Base-by-base conservation (phyloP, 2,329 filamentous ascomycete genomes). In the Ascochyta pisi region DNA sequence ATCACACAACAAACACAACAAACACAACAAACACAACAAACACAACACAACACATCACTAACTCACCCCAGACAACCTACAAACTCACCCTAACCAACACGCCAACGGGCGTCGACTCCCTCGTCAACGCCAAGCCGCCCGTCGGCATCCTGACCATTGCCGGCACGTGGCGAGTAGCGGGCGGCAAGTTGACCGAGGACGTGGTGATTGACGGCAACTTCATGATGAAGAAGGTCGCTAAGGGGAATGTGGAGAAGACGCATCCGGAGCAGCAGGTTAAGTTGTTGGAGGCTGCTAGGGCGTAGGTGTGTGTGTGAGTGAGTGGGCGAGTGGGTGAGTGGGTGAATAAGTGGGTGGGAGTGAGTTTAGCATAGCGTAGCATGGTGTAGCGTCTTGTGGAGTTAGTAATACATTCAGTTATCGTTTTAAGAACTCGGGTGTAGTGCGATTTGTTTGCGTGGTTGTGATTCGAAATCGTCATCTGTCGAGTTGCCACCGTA, bases 191-290 rank as follows among this genome's bases (percentile, higher is more conserved):
- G 33, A 64, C 58, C 23, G 76, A 78, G 62, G 73, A 77, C 23
- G 72, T 77, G 1, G 71, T 76, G n/a, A 76, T 78, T 45, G 76
- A 78, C 34, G 74, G 72, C 4, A 77, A 78, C 48, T 76, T 77
- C 34, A 69, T 77, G 68, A 76, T 75, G 71, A 77, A 77, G 70
- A 76, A 74, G 66, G 73, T 78, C 50, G 76, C 74, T 1, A 77
- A 76, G 66, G 71, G 66, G 1, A 77, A 75, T 47, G 73, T 77
- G 1, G 75, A 78, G 60, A 77, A 73, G 67, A 75, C 71, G 27
- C 74, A 76, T 55, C 74, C 75, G 1, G 68, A 66, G 59, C 74
- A 77, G 66, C 74, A 77, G 46, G 43, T 56, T 12, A 65, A 67
- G 63, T 59, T 77, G 53, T 59, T 77, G 12, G 62, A 75, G 58